Base-by-base conservation (phyloP, 2,329 filamentous ascomycete genomes). In the Aspergillus sp. region DNA sequence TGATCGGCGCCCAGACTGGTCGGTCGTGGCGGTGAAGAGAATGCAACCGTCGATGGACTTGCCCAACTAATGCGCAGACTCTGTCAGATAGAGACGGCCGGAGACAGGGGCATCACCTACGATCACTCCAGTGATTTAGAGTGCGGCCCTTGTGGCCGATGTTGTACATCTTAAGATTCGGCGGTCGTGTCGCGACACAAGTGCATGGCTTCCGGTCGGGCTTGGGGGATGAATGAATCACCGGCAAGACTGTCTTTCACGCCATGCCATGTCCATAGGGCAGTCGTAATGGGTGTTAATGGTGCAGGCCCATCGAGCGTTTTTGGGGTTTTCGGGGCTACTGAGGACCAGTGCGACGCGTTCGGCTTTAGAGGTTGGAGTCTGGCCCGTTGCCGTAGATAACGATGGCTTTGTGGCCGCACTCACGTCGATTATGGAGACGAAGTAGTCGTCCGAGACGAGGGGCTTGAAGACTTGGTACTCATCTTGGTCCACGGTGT, bases 181-280 rank as follows among this genome's bases (percentile, higher is more conserved):
- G 65, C 63, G 7, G 68, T 25, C 7, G 58, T 38, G 27, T 74
- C 70, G 3, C 63, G 68, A 8, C 66, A 72, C n/a, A 73, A 76
- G 57, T 76, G 74, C 6, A 77, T 72, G 0, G 73, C 76, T 56
- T 77, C 75, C 2, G 75, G 74, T 2, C 75, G 68, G 27, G 75
- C 73, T 59, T 78, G 75, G 8, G 77, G 74, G 38, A 77, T 72
- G 54, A 72, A 77, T 17, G 77, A 61, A 27, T 72, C 60, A 3
- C 39, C 42, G 3, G 64, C 62, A n/a, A 57, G 8, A 7, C 67
- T 66, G 49, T 75, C 75, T 53, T 73, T 76, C 23, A 75, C 76
- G 75, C 75, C 75, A 78, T 60, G 77, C 75, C 60, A 77, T 75
- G 50, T 78, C 75, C 75, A 77, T 77, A 0, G 74, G 70, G 50